Percentiles rank a stretch among this genome's conserved stretches.
phyloP scores from a whole-genome alignment of 345 rosid species.

The Stellera chamaejasme region DNA sequence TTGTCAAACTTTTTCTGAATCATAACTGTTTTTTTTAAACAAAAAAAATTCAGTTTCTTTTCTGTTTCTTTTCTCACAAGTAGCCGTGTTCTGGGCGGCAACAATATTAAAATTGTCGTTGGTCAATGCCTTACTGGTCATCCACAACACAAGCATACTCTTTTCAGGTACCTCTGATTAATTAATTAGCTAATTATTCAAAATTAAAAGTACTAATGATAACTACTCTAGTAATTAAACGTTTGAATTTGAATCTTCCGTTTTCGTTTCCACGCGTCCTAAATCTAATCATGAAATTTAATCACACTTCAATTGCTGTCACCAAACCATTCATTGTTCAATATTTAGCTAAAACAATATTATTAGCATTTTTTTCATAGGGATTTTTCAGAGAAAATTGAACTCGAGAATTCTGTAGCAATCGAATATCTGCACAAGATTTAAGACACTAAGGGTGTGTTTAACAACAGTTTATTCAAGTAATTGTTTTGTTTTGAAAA shows the following conservation, averaged over 20 bases:
- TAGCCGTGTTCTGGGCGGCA: slow-evolving; percentile 29
- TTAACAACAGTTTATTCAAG: too few relatives aligned
- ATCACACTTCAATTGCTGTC: neutral
- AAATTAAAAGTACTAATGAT: too few relatives aligned
- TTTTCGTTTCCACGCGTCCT: slow-evolving; percentile 3
- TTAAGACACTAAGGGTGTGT: too few relatives aligned
- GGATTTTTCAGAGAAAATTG: too few relatives aligned
- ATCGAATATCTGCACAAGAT: too few relatives aligned
- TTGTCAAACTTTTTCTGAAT: too few relatives aligned
- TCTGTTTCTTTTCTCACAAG: slow-evolving; percentile 3
- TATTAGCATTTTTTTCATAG: too few relatives aligned
- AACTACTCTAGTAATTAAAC: too few relatives aligned
- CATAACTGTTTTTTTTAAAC: slow-evolving; percentile 2
- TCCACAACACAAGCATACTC: slow-evolving; percentile 17
- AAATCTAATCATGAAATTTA: neutral
- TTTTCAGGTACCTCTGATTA: neutral
- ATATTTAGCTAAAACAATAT: too few relatives aligned
- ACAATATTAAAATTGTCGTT: neutral
- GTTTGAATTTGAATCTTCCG: neutral
- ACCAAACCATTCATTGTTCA: neutral
- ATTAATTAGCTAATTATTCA: too few relatives aligned
- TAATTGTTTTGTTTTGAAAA: too few relatives aligned
- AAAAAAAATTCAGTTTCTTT: neutral
- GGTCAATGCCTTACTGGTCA: slow-evolving; percentile 22
- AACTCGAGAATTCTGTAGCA: too few relatives aligned